Conservation (phyloP, 192 early-diverging fungal genomes). For the Backusella tarrabulga region DNA sequence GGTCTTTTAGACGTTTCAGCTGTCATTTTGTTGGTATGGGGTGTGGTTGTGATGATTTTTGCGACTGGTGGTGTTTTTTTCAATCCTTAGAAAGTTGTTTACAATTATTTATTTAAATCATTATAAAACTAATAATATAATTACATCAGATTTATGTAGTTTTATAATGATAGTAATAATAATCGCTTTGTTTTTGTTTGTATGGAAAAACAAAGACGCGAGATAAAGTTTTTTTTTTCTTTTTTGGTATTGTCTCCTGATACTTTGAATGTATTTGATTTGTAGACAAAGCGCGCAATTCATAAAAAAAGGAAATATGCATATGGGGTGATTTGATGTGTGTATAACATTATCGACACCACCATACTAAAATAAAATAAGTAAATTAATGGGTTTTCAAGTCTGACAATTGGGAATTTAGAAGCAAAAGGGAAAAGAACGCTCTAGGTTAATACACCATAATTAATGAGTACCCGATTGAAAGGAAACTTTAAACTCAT, state of each 20-base stretch:
- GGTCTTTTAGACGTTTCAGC: slow-evolving; percentile 21
- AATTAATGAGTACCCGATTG: background rate
- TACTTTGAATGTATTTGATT: background rate
- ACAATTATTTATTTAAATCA: background rate
- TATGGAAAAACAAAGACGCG: background rate
- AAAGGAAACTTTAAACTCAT: background rate
- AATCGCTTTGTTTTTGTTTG: background rate
- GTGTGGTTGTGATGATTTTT: slow-evolving; percentile 49
- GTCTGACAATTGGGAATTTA: background rate
- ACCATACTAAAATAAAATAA: background rate
- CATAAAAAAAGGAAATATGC: background rate
- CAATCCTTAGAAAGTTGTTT: background rate
- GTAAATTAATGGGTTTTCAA: background rate
- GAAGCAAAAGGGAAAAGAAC: too few species aligned
- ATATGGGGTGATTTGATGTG: background rate
- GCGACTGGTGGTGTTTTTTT: slow-evolving; percentile 28
- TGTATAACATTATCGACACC: background rate
- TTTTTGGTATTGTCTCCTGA: too few species aligned
- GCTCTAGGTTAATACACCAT: background rate
- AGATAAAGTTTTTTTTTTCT: background rate
- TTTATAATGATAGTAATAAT: background rate
- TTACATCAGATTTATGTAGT: background rate
- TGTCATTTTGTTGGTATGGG: slow-evolving; percentile 41
- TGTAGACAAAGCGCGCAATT: background rate
- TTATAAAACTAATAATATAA: background rate